phyloP scores from a whole-genome alignment of 2,329 filamentous ascomycete species.

The Fragosphaeria purpurea region DNA sequence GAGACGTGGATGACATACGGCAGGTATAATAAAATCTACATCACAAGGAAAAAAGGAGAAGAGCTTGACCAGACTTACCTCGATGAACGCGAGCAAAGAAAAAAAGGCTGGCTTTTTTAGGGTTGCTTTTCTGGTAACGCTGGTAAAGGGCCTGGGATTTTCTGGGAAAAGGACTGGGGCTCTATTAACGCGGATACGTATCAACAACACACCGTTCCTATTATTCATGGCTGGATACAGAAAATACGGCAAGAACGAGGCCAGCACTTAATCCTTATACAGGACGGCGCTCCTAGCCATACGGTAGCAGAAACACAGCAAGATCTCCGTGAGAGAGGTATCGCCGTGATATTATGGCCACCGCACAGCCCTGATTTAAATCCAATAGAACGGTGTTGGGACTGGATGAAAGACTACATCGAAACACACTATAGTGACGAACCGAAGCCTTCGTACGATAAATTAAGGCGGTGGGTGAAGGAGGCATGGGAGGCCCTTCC shows the following conservation, averaged over 20 bases:
- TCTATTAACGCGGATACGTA: slow-evolving; percentile 17
- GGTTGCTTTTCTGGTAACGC: slow-evolving; percentile 16
- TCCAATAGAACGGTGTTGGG: slow-evolving; percentile 8
- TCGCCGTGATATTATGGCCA: slow-evolving; percentile 6
- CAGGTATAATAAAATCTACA: no score
- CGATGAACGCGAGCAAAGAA: slow-evolving; percentile 13
- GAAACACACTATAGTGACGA: not conserved
- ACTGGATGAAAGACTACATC: no score
- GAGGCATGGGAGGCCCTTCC: slow-evolving; percentile 1
- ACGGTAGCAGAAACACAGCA: not conserved
- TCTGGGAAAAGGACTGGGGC: slow-evolving; percentile 23
- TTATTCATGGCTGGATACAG: slow-evolving; percentile 7
- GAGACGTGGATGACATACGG: slow-evolving; percentile 14
- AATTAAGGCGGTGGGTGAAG: not conserved
- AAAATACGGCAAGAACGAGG: not conserved
- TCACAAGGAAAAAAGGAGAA: no score
- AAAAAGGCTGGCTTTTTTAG: slow-evolving; percentile 21
- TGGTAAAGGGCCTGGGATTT: slow-evolving; percentile 15
- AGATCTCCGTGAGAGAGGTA: slow-evolving; percentile 2
- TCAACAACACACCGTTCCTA: slow-evolving; percentile 10
- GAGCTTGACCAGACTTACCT: slow-evolving; percentile 16
- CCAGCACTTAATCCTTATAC: no score
- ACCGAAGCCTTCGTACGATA: not conserved
- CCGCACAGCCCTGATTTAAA: slow-evolving; percentile 9
- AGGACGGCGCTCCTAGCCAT: not conserved